phyloP scores from a whole-genome alignment of 331 rosid species.

The Arachis monticola region DNA sequence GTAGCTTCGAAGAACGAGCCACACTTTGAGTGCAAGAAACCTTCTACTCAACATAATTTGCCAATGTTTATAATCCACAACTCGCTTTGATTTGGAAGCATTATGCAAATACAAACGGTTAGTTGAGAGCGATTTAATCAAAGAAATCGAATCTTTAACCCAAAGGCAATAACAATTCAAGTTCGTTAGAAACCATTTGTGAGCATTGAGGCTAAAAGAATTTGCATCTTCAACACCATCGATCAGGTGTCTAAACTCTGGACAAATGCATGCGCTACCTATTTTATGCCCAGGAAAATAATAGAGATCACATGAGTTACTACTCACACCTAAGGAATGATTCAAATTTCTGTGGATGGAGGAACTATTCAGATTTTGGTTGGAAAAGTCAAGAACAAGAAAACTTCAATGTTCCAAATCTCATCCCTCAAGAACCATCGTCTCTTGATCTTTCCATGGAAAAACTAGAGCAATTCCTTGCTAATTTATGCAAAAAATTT shows the following conservation, averaged over 20 bases:
- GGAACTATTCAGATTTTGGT: no score
- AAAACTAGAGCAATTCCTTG: no score
- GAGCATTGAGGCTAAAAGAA: slow-evolving; percentile 65
- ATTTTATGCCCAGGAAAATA: no score
- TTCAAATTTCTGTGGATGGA: no score
- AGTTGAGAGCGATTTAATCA: slow-evolving; percentile 44
- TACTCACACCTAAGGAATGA: no score
- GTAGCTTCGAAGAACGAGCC: slow-evolving; percentile 60
- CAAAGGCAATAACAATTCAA: slow-evolving; percentile 63
- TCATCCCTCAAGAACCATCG: no score
- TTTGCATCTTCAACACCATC: slow-evolving; percentile 53
- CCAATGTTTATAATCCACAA: slow-evolving; percentile 68
- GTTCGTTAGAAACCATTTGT: slow-evolving; percentile 65
- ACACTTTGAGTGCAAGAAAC: slow-evolving; percentile 47
- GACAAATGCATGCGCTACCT: slow-evolving; percentile 44
- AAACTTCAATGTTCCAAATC: no score
- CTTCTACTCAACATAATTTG: slow-evolving; percentile 60
- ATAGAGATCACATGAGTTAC: no score
- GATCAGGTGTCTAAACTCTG: slow-evolving; percentile 55
- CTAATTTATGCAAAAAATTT: no score
- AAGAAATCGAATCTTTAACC: slow-evolving; percentile 46
- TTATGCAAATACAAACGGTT: slow-evolving; percentile 55
- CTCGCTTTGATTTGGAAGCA: slow-evolving; percentile 52
- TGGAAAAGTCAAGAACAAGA: no score
- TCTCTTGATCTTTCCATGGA: no score